Base-by-base conservation (phyloP, 208 protist genomes). In the Acanthamoeba sp. region DNA sequence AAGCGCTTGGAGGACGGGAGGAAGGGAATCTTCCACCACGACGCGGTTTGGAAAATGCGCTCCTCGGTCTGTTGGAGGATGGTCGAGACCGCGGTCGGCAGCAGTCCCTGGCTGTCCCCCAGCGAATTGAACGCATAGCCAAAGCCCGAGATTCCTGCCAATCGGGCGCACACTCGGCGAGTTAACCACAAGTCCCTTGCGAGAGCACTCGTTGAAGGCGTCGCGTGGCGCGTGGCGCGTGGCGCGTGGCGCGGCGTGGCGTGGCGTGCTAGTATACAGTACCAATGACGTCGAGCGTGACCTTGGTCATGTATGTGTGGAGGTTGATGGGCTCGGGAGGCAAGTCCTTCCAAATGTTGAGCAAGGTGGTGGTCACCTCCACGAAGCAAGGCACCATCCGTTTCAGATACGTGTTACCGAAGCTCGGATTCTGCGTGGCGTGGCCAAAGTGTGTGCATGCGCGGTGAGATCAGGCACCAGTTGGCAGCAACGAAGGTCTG, bases 71-170 rank as follows among this genome's bases (percentile, higher is more conserved):
- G 71, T 24, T 16, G 32, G 12, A 80, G 71, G 32, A 80, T 80
- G 0, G 71, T 80, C 9, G 71, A 80, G 36, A 80, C 71, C 6
- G 71, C 71, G 6, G 71, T 80, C 2, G 71, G 71, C 12, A 80
- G 71, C 32, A 80, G 38, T 9, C 80, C 80, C 18, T 89, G 48
- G 34, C 80, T 89, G 52, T 89, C 80, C 42, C 36, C 10, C 29
- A 89, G 52, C 45, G 80, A 89, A 27, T 89, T 89, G 52, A 89
- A 89, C 24, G 42, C 80, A 27, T 89, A 89, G 80, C 80, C 80
- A 40, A 89, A 89, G 52, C 80, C 80, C 29, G 80, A 32, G 9
- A 89, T 64, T 10, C 80, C 71, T 80, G 38, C 24, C 16, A 78
- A 16, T n/a, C n/a, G n/a, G n/a, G n/a, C n/a, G n/a, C 45, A 52